These are phyloP conservation scores for Teunomyces panamensis DNA, from an alignment of 805 yeast species.

Conservation along the genomic window DNA sequence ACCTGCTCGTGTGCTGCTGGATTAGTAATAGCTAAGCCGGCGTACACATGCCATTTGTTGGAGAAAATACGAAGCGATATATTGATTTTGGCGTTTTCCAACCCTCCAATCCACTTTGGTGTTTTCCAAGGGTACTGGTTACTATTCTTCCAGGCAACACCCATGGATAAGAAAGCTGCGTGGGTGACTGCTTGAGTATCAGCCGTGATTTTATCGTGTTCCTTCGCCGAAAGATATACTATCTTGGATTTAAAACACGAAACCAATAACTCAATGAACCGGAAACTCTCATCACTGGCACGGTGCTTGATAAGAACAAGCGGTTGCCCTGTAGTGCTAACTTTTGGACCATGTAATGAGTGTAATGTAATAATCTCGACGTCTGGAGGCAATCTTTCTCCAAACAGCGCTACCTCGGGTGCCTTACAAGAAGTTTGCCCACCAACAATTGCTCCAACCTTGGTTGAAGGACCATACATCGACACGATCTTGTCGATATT, in stretches of 20 bases:
- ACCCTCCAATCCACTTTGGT: constrained; percentile 85
- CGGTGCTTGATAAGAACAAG: constrained; percentile 80
- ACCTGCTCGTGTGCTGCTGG: constrained; percentile 93
- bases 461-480: constrained; percentile 82
- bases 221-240: constrained; percentile 76
- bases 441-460: constrained; percentile 88
- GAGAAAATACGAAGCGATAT: constrained; percentile 87
- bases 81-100: constrained; percentile 94
- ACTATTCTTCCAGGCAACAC: constrained; percentile 85
- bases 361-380: constrained; percentile 83
- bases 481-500: constrained; percentile 69
- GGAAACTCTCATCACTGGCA: constrained; percentile 51
- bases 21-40: constrained; percentile 93
- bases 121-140: constrained; percentile 91
- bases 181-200: constrained; percentile 99
- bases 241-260: constrained; percentile 74
- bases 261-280: constrained; percentile 61
- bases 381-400: constrained; percentile 68
- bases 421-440: constrained; percentile 96
- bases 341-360: constrained; percentile 92
- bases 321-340: constrained; percentile 88
- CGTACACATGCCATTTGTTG: constrained; percentile 97
- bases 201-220: constrained; percentile 94
- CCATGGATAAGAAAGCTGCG: constrained; percentile 96
- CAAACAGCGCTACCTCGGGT: constrained; percentile 87